Evolutionary conservation across 1,284 basidiomycete species (phyloP), one percentile per base, ranked within the genome.

Genomic region (Prillingera fragicola): DNA sequence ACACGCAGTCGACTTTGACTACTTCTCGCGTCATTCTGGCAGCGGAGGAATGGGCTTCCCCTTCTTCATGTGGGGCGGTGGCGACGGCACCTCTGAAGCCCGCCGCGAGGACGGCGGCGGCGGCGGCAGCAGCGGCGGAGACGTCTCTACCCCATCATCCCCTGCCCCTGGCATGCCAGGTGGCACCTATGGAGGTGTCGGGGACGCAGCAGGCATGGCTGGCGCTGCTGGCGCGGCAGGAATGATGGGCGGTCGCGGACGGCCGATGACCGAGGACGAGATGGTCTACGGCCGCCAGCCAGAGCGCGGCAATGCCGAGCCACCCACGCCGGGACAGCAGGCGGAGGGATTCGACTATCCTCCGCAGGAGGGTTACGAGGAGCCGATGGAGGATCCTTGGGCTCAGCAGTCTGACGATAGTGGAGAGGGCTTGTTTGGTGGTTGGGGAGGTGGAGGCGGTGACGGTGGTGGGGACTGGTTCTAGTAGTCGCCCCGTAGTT

Each of bases 11-110:
- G 76, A 78, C 52, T 74, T 77, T 51, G 77, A 78, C 62, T 78
- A 73, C 61, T 78, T 78, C 54, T 73, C 85, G 8, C 76, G 85
- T 18, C 85, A 88, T 70, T 87, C 84, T 3, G 76, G 77, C 32
- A 70, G 72, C 38, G 72, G 72, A 52, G 69, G 69, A n/a, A 59
- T 69, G 51, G 65, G 65, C 17, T 59, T 72, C 51, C 70, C 70
- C 4, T 67, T 72, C 60, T 56, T 69, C 28, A 50, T 69, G 34
- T 70, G 63, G 62, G 68, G 69, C 18, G 63, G 67, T 12, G 65
- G 65, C 10, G 67, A 62, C 40, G 67, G 63, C 4, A 41, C 48
- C 19, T 43, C 50, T n/a, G 58, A 57, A 19, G 53, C 51, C 3
- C 35, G 42, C 14, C 29, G 25, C 15, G 48, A 44, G 18, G 40